Evolutionary conservation across 129 eudicot species (phyloP).

Genomic region (Ambrosia artemisiifolia): DNA sequence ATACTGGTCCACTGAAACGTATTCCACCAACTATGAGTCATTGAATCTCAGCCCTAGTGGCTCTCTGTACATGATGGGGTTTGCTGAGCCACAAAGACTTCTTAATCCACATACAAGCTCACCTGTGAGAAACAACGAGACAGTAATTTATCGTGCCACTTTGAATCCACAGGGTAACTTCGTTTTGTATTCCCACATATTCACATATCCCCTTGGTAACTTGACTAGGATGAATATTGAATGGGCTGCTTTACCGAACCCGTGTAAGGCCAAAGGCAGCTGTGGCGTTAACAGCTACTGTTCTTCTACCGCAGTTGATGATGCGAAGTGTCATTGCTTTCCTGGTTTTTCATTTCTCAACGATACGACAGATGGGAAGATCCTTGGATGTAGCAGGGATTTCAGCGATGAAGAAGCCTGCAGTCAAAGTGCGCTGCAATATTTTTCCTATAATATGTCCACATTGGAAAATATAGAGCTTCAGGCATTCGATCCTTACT

Average conservation of each 20-base stretch:
- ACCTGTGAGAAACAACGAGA: background rate
- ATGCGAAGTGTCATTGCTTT: slow-evolving; percentile 23
- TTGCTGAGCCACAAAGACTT: background rate
- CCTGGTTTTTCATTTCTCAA: slow-evolving; percentile 24
- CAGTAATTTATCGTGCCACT: slow-evolving; percentile 28
- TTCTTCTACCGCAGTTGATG: background rate
- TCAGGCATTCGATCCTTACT: background rate
- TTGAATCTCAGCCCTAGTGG: slow-evolving; percentile 11
- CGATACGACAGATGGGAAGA: background rate
- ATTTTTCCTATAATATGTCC: slow-evolving; percentile 6
- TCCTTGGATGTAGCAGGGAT: slow-evolving; percentile 25
- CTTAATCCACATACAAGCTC: background rate
- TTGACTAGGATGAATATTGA: background rate
- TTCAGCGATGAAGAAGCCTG: slow-evolving; percentile 31
- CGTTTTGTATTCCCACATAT: slow-evolving; percentile 25
- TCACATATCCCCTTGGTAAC: background rate
- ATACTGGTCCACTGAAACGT: slow-evolving; percentile 18
- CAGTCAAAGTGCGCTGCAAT: background rate
- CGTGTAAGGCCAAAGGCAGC: slow-evolving; percentile 19
- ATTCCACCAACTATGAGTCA: rapidly evolving
- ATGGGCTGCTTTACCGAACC: slow-evolving; percentile 25
- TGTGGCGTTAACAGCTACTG: slow-evolving; percentile 42
- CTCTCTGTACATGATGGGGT: background rate
- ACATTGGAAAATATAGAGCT: background rate
- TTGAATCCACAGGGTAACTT: slow-evolving; percentile 30